Conservation (phyloP, 345 rosid species). For the Citrus sinensis region DNA sequence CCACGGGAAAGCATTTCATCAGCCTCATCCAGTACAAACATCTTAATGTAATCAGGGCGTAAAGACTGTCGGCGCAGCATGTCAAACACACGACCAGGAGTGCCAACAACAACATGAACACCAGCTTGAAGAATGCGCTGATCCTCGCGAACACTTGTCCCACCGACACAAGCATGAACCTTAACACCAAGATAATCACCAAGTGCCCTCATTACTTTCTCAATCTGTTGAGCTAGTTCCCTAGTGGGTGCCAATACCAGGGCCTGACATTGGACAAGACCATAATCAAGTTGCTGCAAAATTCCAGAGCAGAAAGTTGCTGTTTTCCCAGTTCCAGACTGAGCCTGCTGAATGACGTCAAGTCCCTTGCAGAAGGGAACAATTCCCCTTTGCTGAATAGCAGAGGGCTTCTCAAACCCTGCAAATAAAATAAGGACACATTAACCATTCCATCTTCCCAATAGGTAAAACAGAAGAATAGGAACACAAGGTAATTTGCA, state of each 20-base stretch:
- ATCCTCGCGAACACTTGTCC: slow-evolving; percentile 93
- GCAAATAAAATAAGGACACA: neutral
- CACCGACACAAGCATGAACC: slow-evolving; percentile 97
- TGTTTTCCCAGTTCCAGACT: slow-evolving; percentile 93
- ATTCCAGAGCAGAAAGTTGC: slow-evolving; percentile 96
- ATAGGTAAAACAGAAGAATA: neutral
- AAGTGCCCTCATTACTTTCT: slow-evolving; percentile 93
- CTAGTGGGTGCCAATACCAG: slow-evolving; percentile 87
- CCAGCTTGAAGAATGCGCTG: slow-evolving; percentile 89
- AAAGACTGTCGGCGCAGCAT: slow-evolving; percentile 89
- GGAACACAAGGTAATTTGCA: neutral
- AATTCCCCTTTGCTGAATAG: slow-evolving; percentile 93
- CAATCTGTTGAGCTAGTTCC: slow-evolving; percentile 92
- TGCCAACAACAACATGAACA: slow-evolving; percentile 94
- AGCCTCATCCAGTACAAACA: slow-evolving; percentile 94
- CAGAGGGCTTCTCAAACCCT: slow-evolving; percentile 97
- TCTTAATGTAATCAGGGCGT: slow-evolving; percentile 68
- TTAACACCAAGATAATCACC: slow-evolving; percentile 91
- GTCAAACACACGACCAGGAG: slow-evolving; percentile 98
- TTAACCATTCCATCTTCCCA: neutral
- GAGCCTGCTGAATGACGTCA: slow-evolving; percentile 95
- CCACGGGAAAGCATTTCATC: slow-evolving; percentile 98
- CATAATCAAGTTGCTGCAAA: slow-evolving; percentile 78
- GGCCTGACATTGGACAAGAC: slow-evolving; percentile 72
- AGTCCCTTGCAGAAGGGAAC: slow-evolving; percentile 92